Evolutionary conservation across 257 asterid species (phyloP), one percentile per base, ranked within the genome.

Genomic region (Solanum etuberosum): DNA sequence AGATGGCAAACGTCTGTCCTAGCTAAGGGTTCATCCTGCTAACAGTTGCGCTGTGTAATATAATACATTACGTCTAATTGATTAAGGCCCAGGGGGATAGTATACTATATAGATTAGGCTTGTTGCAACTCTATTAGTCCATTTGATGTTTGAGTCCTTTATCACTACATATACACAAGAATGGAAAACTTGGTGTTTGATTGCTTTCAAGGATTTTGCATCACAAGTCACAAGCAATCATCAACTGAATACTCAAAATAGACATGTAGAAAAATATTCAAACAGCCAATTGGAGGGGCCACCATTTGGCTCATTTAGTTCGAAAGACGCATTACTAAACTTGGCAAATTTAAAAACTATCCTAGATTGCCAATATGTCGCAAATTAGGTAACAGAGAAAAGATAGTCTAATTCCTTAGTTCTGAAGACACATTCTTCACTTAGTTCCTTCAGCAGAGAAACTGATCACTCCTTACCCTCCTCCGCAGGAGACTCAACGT

Each of bases 391-490:
- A n/a, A 76, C 59, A 27, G 10, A 38, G 42, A 32, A 73, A 35
- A 59, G 71, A 78, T 43, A 65, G 32, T 7, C 14, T 35, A 4
- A 25, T 40, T 76, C n/a, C n/a, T 51, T 51, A 16, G 10, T 51
- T 16, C 23, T 5, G 16, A 51, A 5, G 9, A 59, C 67, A 21
- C 4, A 21, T 21, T 57, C 9, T 29, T 7, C 48, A 88, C 81
- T 91, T 27, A 67, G 7, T 71, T 67, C 27, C 54, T 65, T 84
- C 48, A 42, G 4, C 23, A 27, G 59, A 87, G 86, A 65, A 83
- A 83, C 86, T 89, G 32, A 63, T 63, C 90, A 91, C 91, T 94
- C 93, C 94, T 95, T 92, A 38, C 88, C 85, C 73, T 89, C 95
- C 13, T 90, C 89, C 11, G 11, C 83, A 82, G 86, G 92, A 7